Evolutionary conservation across 345 rosid genomes (phyloP), one percentile per base, ranked within the genome.

Genomic region (Eucalyptus cloeziana): DNA sequence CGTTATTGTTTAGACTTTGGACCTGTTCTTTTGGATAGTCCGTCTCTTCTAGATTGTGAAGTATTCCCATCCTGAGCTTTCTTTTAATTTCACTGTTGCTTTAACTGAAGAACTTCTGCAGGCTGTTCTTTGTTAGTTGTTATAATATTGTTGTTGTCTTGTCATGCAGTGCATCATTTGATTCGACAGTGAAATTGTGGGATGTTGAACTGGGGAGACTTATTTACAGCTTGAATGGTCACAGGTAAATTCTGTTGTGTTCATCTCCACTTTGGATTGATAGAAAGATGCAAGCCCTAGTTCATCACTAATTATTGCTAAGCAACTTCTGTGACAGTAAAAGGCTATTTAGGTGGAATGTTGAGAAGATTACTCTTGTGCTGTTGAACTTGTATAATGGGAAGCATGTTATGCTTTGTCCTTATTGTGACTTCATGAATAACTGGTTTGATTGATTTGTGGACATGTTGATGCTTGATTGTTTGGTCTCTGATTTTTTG

Each of bases 101-200:
- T 76, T 11, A 37, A 76, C 47, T 21, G 47, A 21, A 76, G 44
- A 37, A 40, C 16, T 52, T 86, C 50, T 56, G 51, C 76, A 25
- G 30, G n/a, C 49, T 87, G 80, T 87, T 79, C 33, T 76, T 88
- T 30, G 30, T 45, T 79, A 62, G 49, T 33, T 58, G 51, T 88
- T 83, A 31, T 79, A 33, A 79, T 17, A 33, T 54, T 25, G 22
- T 85, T 49, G 43, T 44, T 44, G 43, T 81, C 79, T 81, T 89
- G 92, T 51, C 71, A 52, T 88, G 81, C 94, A 98, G 99, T 94
- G 99, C 99, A 88, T 98, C 99, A 88, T 98, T 98, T 89, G 99
- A 98, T 94, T 97, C 99, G 37, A 93, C 99, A 0, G 99, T 98
- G 87, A 98, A 98, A 93, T 93, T 97, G 90, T 98, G 99, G 99